Base-by-base conservation (phyloP, 768 basidiomycete genomes). In the Macrolepiota dolichaula region DNA sequence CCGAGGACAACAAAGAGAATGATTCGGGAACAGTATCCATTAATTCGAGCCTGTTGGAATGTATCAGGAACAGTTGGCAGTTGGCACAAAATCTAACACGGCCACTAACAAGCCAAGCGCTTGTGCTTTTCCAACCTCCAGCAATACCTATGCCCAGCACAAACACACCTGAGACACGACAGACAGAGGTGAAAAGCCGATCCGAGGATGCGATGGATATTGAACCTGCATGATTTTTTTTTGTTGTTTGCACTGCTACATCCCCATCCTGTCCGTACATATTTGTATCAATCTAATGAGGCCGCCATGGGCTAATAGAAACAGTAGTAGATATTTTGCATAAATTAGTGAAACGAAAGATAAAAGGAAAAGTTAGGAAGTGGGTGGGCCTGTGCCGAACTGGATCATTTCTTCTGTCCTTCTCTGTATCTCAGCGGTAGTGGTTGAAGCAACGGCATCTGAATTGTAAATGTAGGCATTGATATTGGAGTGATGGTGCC, bases 401-500 rank as follows among this genome's bases (percentile, higher is more conserved):
- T 81, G 77, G 59, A 85, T 75, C 68, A 85, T 81, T 53, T 83
- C 74, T 62, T 78, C 77, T 38, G 77, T 72, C 62, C 76, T 72
- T 46, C 75, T 67, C 62, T 78, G 77, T 63, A 79, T 73, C 38
- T 79, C 79, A 70, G 68, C 59, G 51, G 64, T 65, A 19, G 71
- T 44, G 35, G 66, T 36, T 37, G 72, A 67, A 55, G 70, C 63
- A 57, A 68, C 66, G 40, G 76, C 66, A 58, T 79, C 77, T 59
- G 76, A 68, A 24, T 67, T 63, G 57, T 76, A 75, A n/a, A 77
- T 66, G 60, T 81, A 81, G 61, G 72, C 64, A 64, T 73, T 75
- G 66, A 86, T 64, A 62, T 80, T 77, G 2, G 82, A 79, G 66
- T 87, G 86, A 64, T 87, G 89, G 63, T 89, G 87, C 36, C 88